phyloP scores from a whole-genome alignment of 2,329 filamentous ascomycete species.

The Hymenoscyphus linearis region DNA sequence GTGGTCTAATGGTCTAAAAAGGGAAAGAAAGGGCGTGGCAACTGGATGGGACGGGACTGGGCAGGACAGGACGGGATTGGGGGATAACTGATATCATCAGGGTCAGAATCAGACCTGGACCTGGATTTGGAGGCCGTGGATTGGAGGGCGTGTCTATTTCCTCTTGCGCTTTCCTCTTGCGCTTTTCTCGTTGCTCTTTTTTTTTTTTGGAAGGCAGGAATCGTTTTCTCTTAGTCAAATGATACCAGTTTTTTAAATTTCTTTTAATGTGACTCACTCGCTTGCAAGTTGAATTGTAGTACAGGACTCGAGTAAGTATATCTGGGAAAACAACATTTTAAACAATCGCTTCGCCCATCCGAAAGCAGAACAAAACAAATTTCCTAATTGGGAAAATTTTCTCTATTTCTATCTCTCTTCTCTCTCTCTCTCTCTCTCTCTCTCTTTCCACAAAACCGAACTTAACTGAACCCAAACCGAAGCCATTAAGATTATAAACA shows the following conservation, averaged over 20 bases:
- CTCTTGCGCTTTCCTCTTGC: background rate
- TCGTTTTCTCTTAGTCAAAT: background rate
- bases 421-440: too few relatives aligned
- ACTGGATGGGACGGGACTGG: background rate
- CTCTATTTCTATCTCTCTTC: background rate
- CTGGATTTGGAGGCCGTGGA: background rate
- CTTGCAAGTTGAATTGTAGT: too few relatives aligned
- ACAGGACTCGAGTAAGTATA: too few relatives aligned
- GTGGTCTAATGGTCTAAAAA: too few relatives aligned
- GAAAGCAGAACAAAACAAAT: background rate
- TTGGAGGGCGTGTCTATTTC: background rate
- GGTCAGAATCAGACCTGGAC: background rate
- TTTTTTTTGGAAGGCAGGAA: background rate
- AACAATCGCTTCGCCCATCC: too few relatives aligned
- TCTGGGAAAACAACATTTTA: too few relatives aligned
- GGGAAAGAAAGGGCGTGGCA: too few relatives aligned
- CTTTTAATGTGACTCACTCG: too few relatives aligned
- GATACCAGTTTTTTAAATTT: background rate
- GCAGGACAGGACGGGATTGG: background rate
- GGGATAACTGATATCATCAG: background rate
- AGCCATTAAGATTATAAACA: background rate
- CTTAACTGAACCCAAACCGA: background rate
- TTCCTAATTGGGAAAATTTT: background rate
- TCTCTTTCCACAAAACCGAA: background rate
- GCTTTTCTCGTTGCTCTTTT: background rate